Conservation (phyloP, 2,329 filamentous ascomycete species). For the Rutstroemia sp. region DNA sequence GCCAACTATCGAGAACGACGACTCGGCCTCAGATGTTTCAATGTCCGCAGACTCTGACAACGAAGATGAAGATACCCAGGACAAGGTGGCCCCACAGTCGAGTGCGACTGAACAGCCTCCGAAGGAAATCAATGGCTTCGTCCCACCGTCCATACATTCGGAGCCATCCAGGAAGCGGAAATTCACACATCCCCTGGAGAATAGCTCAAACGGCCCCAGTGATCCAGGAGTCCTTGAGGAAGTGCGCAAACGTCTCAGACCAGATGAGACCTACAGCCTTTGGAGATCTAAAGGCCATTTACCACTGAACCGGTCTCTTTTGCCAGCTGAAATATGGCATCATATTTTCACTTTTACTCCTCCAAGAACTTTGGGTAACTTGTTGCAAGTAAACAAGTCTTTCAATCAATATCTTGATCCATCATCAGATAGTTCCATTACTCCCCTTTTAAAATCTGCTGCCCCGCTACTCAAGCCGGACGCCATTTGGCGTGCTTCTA, state of each 20-base stretch:
- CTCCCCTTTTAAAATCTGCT: slow-evolving; percentile 31
- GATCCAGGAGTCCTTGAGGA: slow-evolving; percentile 11
- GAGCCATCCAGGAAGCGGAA: slow-evolving; percentile 24
- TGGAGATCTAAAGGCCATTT: slow-evolving; percentile 17
- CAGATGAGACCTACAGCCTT: slow-evolving; percentile 15
- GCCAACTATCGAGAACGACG: slow-evolving; percentile 17
- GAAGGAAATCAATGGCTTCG: slow-evolving; percentile 1
- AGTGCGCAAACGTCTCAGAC: slow-evolving; percentile 24
- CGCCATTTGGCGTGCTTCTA: slow-evolving; percentile 62
- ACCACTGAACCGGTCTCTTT: slow-evolving; percentile 26
- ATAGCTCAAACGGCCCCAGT: slow-evolving; percentile 13
- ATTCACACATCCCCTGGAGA: slow-evolving; percentile 13
- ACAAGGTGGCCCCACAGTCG: slow-evolving; percentile 5
- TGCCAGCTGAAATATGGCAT: slow-evolving; percentile 62
- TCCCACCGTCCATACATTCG: neutral
- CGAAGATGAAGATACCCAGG: slow-evolving; percentile 18
- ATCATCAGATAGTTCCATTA: slow-evolving; percentile 31
- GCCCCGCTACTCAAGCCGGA: slow-evolving; percentile 46
- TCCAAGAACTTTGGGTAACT: slow-evolving; percentile 53
- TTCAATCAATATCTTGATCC: slow-evolving; percentile 56
- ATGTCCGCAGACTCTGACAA: slow-evolving; percentile 31
- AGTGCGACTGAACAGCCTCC: slow-evolving; percentile 2
- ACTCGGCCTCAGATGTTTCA: slow-evolving; percentile 31
- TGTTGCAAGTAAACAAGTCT: slow-evolving; percentile 59
- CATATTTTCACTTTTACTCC: slow-evolving; percentile 60